Conservation (phyloP, 768 basidiomycete species). For the Rhizopogon sp. region DNA sequence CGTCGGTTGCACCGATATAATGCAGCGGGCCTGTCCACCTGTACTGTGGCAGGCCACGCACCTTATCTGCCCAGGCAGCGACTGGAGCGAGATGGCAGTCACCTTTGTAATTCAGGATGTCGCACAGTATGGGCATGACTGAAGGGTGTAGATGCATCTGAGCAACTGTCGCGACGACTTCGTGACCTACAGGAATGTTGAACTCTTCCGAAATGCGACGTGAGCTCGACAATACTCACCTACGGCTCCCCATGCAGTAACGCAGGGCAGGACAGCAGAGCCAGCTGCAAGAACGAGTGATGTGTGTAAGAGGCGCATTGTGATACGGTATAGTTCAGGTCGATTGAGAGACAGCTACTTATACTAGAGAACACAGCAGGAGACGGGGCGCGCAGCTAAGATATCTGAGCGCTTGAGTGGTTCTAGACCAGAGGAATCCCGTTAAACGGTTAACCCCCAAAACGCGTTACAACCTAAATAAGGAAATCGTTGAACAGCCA, state of each 20-base stretch:
- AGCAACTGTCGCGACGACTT: constrained; percentile 91
- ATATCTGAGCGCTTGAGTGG: too few relatives aligned
- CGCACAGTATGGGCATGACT: constrained; percentile 60
- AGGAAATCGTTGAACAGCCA: not conserved
- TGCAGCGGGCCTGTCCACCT: constrained; percentile 73
- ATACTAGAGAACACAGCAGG: not conserved
- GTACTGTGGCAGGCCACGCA: constrained; percentile 46
- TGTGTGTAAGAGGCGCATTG: constrained; percentile 15
- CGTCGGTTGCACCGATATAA: constrained; percentile 69
- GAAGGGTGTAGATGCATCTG: constrained; percentile 83
- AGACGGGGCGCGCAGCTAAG: not conserved
- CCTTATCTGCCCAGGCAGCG: constrained; percentile 84
- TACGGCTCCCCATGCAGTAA: constrained; percentile 37
- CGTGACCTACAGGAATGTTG: constrained; percentile 57
- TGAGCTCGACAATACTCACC: constrained; percentile 16
- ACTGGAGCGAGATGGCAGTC: constrained; percentile 79
- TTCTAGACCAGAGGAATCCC: not conserved
- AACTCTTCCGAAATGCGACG: not conserved
- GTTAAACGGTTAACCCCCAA: too few relatives aligned
- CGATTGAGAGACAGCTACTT: not conserved
- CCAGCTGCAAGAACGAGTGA: constrained; percentile 10
- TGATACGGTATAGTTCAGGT: constrained; percentile 4
- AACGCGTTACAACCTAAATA: not conserved
- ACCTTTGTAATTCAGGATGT: constrained; percentile 53
- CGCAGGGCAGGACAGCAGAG: constrained; percentile 18